Percentiles rank a stretch among this genome's conserved stretches.
Evolutionary conservation across 345 rosid genomes (phyloP).

Genomic region (Lepidium aucheri): DNA sequence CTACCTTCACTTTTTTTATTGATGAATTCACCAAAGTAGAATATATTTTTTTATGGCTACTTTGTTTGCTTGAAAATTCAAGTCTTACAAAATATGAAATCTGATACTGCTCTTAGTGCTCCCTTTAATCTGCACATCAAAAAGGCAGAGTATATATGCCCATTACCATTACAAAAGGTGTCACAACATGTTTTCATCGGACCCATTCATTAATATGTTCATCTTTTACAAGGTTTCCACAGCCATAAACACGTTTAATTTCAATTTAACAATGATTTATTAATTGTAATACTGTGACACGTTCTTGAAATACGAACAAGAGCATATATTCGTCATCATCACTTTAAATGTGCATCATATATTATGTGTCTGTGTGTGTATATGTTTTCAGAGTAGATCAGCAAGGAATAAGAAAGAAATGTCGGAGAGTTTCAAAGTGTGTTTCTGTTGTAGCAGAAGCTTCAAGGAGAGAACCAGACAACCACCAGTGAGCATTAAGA

Average conservation of each 20-base stretch:
- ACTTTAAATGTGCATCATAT: constrained; percentile 3
- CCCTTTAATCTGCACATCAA: constrained; percentile 9
- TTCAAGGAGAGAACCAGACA: constrained; percentile 59
- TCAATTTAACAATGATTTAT: neutral
- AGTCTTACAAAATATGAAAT: neutral
- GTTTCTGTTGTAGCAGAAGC: constrained; percentile 55
- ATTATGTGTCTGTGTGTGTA: neutral
- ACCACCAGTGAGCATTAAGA: constrained; percentile 59
- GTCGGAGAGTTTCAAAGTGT: constrained; percentile 23
- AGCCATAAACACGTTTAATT: constrained; percentile 2
- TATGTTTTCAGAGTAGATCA: neutral
- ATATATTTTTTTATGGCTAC: neutral
- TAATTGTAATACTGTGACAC: neutral
- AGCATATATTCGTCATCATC: constrained; percentile 23
- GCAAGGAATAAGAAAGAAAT: neutral
- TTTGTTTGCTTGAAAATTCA: neutral
- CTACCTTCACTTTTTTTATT: neutral
- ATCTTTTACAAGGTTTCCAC: neutral
- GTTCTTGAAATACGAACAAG: constrained; percentile 17
- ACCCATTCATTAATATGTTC: constrained; percentile 3
- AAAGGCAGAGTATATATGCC: constrained; percentile 17
- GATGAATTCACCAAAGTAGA: neutral
- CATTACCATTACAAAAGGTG: neutral
- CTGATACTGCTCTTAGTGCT: constrained; percentile 3
- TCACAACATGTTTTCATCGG: constrained; percentile 10